These are phyloP conservation scores for Dunaliella primolecta DNA, from an alignment of 139 green algal species.

Conservation along the genomic window DNA sequence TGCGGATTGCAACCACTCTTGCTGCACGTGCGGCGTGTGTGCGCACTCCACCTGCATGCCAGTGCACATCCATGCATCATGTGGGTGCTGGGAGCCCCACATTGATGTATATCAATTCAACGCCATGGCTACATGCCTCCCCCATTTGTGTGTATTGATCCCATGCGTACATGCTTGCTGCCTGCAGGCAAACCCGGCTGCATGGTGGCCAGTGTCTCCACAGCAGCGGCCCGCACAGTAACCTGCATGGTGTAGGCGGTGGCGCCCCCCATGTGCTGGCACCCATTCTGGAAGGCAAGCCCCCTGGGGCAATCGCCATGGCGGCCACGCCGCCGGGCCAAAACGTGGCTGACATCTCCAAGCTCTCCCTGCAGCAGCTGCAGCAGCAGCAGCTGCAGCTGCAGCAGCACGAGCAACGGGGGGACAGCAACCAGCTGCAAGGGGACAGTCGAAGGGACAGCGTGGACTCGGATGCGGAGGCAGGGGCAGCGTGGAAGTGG, in stretches of 20 bases:
- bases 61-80: not conserved
- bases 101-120: too few species aligned
- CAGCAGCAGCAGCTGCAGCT: not conserved
- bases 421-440: not conserved
- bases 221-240: too few species aligned
- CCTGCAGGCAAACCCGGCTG: not conserved
- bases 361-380: constrained; percentile 7
- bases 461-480: not conserved
- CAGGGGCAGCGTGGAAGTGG: constrained; percentile 48
- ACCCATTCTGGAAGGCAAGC: not conserved
- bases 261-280: not conserved
- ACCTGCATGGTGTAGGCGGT: too few species aligned
- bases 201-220: not conserved
- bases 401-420: not conserved
- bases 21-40: too few species aligned
- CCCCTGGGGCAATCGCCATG: not conserved
- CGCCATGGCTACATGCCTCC: too few species aligned
- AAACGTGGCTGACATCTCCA: not conserved
- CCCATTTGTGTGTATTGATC: too few species aligned
- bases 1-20: too few species aligned
- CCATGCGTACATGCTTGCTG: not conserved
- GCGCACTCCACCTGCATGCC: not conserved
- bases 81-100: too few species aligned
- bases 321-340: not conserved
- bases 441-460: not conserved